A percentile compares a stretch with the other conserved stretches of the same genome.
Evolutionary conservation across 805 yeast genomes (phyloP).

Genomic region (Candida maesae): DNA sequence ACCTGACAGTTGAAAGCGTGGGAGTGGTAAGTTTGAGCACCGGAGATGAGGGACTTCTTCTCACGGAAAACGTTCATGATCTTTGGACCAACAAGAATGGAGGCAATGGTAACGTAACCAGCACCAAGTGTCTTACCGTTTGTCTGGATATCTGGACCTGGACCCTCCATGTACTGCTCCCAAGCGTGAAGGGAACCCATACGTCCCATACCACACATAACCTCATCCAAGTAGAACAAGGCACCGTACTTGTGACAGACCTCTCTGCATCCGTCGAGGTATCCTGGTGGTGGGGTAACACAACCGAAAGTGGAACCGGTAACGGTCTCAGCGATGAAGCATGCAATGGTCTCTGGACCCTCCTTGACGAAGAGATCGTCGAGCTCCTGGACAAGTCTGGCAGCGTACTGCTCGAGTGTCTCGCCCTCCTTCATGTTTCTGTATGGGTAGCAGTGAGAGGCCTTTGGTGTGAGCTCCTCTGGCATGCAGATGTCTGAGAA

Average conservation of each 20-base stretch:
- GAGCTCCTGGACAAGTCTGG: conserved; percentile 36
- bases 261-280: conserved; percentile 41
- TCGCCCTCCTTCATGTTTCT: conserved; percentile 29
- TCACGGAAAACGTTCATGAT: conserved; percentile 33
- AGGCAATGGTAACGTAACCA: conserved; percentile 47
- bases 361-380: conserved; percentile 38
- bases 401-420: conserved; percentile 37
- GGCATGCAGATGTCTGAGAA: conserved; percentile 30
- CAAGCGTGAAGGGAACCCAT: conserved; percentile 46
- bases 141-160: conserved; percentile 45
- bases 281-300: conserved; percentile 40
- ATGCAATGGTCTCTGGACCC: conserved; percentile 42
- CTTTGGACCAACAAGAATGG: conserved; percentile 35
- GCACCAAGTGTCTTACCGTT: conserved; percentile 47
- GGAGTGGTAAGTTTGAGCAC: conserved; percentile 49
- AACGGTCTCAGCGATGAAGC: conserved; percentile 43
- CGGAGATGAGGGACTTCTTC: conserved; percentile 29
- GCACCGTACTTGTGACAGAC: conserved; percentile 50
- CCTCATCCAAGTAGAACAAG: conserved; percentile 48
- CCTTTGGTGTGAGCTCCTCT: conserved; percentile 25
- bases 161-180: conserved; percentile 36
- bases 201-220: conserved; percentile 55
- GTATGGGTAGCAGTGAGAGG: conserved; percentile 29
- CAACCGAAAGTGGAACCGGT: conserved; percentile 46
- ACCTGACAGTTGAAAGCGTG: conserved; percentile 45